A percentile compares a stretch with the other conserved stretches of the same genome.
Evolutionary conservation across 768 basidiomycete genomes (phyloP).

Genomic region (Hericium rajendrae): DNA sequence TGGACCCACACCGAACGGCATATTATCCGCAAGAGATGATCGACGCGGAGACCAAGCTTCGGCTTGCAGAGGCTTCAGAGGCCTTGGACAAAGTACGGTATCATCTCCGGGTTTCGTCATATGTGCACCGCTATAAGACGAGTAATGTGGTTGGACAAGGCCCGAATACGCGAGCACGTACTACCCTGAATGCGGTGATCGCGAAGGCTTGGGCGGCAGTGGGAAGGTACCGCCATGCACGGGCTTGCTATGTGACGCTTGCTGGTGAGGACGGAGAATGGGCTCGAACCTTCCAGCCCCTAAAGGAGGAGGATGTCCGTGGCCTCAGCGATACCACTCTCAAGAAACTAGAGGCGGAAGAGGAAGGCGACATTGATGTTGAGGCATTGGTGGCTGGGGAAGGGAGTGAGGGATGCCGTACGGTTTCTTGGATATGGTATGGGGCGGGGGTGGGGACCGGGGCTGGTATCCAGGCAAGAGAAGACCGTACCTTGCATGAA

Average conservation of each 20-base stretch:
- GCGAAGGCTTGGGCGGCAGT: background rate
- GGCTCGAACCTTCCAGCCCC: background rate
- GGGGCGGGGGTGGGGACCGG: background rate
- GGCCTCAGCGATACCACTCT: background rate
- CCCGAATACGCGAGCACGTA: constrained; percentile 1
- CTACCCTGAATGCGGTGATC: background rate
- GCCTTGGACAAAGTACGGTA: constrained; percentile 3
- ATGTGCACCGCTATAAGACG: constrained; percentile 2
- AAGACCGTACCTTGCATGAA: background rate
- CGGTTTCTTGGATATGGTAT: background rate
- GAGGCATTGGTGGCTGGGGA: background rate
- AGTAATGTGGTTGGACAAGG: constrained; percentile 4
- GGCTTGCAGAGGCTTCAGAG: constrained; percentile 7
- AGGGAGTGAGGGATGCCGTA: background rate
- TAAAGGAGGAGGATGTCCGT: background rate
- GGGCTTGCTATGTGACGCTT: background rate
- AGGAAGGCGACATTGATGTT: background rate
- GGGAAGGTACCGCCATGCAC: background rate
- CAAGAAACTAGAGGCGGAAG: background rate
- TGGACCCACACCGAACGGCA: background rate
- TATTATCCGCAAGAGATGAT: background rate
- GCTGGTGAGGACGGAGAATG: background rate
- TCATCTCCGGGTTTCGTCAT: constrained; percentile 1
- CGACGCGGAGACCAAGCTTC: background rate
- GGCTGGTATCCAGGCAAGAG: no score